phyloP scores from a whole-genome alignment of 164 flowering plant genomes.

The Brasenia schreberi region DNA sequence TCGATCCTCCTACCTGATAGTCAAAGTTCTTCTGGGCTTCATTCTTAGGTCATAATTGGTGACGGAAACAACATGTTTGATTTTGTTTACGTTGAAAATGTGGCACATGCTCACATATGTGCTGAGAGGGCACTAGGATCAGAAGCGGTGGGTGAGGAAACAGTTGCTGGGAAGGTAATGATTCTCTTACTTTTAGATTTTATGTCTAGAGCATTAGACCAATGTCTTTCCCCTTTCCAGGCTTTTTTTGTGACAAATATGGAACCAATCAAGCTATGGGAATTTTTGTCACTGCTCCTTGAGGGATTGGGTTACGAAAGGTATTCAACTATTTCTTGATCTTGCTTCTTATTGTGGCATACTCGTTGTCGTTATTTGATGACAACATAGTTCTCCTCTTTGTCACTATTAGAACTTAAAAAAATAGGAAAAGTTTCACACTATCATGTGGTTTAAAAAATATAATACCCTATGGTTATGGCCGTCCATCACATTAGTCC shows the following conservation, averaged over 20 bases:
- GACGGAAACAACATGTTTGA: conserved; percentile 86
- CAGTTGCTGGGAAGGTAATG: conserved; percentile 85
- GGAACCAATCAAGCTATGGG: conserved; percentile 97
- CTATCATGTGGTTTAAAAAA: no score
- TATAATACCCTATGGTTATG: no score
- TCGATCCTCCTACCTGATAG: no score
- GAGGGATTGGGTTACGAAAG: conserved; percentile 96
- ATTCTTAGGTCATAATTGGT: conserved; percentile 95
- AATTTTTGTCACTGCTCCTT: conserved; percentile 70
- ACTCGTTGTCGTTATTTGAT: no score
- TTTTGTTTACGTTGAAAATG: conserved; percentile 92
- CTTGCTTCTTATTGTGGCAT: no score
- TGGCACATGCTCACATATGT: conserved; percentile 90
- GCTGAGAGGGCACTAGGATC: conserved; percentile 90
- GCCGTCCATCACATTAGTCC: no score
- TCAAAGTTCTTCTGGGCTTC: no score
- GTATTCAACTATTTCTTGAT: conserved; percentile 24
- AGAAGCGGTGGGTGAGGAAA: conserved; percentile 37
- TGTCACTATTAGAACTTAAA: no score
- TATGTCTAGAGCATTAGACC: no score
- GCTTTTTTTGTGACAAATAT: conserved; percentile 87
- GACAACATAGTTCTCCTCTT: no score
- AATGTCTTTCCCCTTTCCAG: conserved; percentile 22
- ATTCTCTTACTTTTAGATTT: no score
- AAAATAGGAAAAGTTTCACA: no score